These are phyloP conservation scores for Paracamarosporium sp. DNA, from an alignment of 2,329 filamentous ascomycete species.

Conservation along the genomic window DNA sequence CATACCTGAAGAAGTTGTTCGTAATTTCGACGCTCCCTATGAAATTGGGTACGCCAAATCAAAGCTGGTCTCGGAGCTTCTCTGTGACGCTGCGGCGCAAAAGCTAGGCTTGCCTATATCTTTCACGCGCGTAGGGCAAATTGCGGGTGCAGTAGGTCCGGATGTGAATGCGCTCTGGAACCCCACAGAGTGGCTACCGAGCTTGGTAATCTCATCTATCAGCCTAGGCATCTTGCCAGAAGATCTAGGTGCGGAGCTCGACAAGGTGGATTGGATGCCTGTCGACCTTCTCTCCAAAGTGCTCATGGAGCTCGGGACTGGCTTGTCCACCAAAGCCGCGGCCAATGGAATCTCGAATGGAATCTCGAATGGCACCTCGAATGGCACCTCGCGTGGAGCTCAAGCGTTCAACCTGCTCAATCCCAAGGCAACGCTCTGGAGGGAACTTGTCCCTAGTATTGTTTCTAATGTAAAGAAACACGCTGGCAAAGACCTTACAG, in stretches of 20 bases:
- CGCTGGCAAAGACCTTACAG: neutral
- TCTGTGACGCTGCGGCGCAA: constrained; percentile 38
- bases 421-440: constrained; percentile 5
- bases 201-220: constrained; percentile 28
- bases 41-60: constrained; percentile 48
- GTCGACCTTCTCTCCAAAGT: constrained; percentile 18
- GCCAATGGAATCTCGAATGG: neutral
- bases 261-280: constrained; percentile 35
- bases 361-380: neutral
- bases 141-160: constrained; percentile 32
- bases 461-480: constrained; percentile 5
- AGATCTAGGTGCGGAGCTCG: constrained; percentile 18
- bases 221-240: constrained; percentile 23
- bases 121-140: constrained; percentile 37
- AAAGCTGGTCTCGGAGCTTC: constrained; percentile 44
- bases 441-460: constrained; percentile 3
- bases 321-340: neutral
- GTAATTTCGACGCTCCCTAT: constrained; percentile 30
- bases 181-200: constrained; percentile 34
- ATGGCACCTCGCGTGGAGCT: neutral
- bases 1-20: constrained; percentile 41
- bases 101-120: constrained; percentile 27
- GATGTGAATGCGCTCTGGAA: constrained; percentile 29
- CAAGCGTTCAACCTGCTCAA: constrained; percentile 7
- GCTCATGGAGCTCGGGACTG: constrained; percentile 7